Evolutionary conservation across 805 yeast genomes (phyloP).

Genomic region (Saccharomycopsis fermentans): DNA sequence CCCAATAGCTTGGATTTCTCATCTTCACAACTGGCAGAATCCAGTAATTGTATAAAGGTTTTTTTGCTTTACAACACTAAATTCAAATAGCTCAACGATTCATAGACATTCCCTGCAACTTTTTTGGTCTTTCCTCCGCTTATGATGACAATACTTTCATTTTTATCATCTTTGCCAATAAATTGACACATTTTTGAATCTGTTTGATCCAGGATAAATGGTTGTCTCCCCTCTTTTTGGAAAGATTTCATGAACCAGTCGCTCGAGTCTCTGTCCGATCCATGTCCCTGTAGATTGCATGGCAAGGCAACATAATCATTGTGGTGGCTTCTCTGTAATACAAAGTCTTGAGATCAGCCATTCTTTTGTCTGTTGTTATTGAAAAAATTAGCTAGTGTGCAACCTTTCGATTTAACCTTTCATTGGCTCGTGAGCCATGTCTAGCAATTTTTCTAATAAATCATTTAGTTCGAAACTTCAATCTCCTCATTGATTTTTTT

Average conservation of each 20-base stretch:
- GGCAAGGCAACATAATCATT: constrained; percentile 16
- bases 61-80: constrained; percentile 12
- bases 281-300: constrained; percentile 17
- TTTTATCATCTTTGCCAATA: constrained; percentile 25
- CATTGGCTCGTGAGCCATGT: no score
- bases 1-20: constrained; percentile 12
- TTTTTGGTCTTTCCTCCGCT: constrained; percentile 67
- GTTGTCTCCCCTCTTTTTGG: constrained; percentile 60
- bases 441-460: no score
- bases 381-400: no score
- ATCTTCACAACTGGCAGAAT: neutral
- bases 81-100: constrained; percentile 44
- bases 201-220: constrained; percentile 59
- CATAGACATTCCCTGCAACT: constrained; percentile 44
- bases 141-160: constrained; percentile 33
- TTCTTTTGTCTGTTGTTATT: neutral
- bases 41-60: neutral
- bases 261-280: constrained; percentile 33
- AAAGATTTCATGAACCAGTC: constrained; percentile 66
- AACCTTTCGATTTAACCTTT: no score
- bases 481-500: no score
- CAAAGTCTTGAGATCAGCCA: neutral
- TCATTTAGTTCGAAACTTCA: no score
- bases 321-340: neutral
- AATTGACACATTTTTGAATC: constrained; percentile 34